Evolutionary conservation across 768 basidiomycete species (phyloP).

Genomic region (Mycena sanguinolenta): DNA sequence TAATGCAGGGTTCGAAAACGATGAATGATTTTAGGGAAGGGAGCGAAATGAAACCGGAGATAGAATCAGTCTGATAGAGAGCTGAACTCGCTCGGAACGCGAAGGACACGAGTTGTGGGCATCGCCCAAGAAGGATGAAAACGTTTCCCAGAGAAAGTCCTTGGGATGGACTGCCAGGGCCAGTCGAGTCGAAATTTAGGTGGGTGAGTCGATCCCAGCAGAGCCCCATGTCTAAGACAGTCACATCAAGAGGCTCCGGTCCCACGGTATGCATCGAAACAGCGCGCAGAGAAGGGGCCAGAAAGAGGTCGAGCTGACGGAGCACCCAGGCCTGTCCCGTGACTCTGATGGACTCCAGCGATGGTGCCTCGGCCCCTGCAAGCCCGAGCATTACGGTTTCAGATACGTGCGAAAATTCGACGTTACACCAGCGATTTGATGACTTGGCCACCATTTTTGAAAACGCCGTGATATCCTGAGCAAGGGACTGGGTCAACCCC

Average conservation of each 20-base stretch:
- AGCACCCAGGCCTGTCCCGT: background rate
- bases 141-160: background rate
- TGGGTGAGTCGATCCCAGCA: slow-evolving; percentile 9
- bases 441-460: background rate
- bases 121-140: background rate
- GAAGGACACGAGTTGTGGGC: slow-evolving; percentile 11
- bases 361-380: background rate
- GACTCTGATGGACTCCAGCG: background rate
- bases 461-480: background rate
- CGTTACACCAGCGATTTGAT: background rate
- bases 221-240: background rate
- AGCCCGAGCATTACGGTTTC: background rate
- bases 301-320: background rate
- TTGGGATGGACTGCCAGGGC: background rate
- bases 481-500: background rate
- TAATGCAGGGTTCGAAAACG: background rate
- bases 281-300: background rate
- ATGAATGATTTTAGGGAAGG: slow-evolving; percentile 9
- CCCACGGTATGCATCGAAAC: background rate
- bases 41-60: background rate
- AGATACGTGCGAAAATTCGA: background rate
- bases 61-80: background rate
- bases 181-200: background rate
- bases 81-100: slow-evolving; percentile 1
- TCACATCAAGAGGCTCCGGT: background rate